Evolutionary conservation across 2,329 filamentous ascomycete species (phyloP), one percentile per base, ranked within the genome.

Genomic region (Cercospora sp.): DNA sequence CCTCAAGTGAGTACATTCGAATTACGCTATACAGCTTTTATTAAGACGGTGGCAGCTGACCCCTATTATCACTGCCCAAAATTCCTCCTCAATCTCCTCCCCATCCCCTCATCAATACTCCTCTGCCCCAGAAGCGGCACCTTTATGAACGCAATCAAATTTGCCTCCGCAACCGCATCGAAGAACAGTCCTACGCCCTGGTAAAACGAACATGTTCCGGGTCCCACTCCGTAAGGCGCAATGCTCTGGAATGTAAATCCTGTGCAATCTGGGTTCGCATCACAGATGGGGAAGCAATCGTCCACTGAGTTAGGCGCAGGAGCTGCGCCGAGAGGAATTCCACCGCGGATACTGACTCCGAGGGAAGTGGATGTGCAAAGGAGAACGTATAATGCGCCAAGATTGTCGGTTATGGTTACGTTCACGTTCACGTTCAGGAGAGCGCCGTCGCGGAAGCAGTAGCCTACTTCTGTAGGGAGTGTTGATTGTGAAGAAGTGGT

Each of bases 171-270:
- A 0, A 45, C 33, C 31, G 26, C 55, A 28, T 51, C 40, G 20
- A 65, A 65, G 9, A 40, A 33, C 6, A 65, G 8, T 5, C 63
- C 63, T 6, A 60, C 13, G 0, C 63, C 63, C 4, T 59, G 36
- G 13, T 65, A 65, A 2, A 65, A 20, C 3, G 20, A 60, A 28
- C 63, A 65, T 0, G 63, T 53, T 5, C 63, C 63, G 2, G 63
- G 63, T 31, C 63, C 63, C 1, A 65, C 55, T 1, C 63, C 63
- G 40, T 57, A 65, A 26, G 55, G 26, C 1, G 55, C 55, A 16
- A 65, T 53, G 31, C 63, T 65, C 63, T 65, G 55, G 40, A 65
- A 65, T 1, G 63, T 60, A n/a, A 65, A 65, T 5, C 63, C 63
- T n/a, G 63, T 65, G 23, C 63, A 65, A 5, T 20, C 18, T 12